phyloP scores from a whole-genome alignment of 257 asterid genomes.

The Solanum habrochaites region DNA sequence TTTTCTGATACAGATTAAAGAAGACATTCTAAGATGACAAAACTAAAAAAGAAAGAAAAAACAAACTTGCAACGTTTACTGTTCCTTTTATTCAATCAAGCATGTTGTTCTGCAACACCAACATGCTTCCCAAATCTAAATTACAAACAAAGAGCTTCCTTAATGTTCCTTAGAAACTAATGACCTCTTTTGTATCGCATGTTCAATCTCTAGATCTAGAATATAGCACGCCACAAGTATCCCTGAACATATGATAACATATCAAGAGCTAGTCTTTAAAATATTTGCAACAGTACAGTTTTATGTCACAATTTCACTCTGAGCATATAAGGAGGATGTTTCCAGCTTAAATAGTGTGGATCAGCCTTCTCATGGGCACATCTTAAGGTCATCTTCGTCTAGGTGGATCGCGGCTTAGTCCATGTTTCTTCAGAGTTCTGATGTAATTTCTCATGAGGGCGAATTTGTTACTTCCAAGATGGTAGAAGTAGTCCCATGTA shows the following conservation, averaged over 20 bases:
- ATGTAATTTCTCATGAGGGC: constrained; percentile 66
- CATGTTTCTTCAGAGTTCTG: constrained; percentile 58
- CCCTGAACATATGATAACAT: constrained; percentile 28
- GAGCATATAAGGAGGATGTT: not conserved
- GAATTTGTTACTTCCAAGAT: constrained; percentile 72
- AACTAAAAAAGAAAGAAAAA: not conserved
- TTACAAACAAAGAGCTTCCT: not conserved
- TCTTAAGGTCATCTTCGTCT: constrained; percentile 27
- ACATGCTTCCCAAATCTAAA: not conserved
- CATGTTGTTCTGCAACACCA: not conserved
- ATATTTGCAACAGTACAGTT: not conserved
- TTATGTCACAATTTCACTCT: not conserved
- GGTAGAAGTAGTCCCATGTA: constrained; percentile 84
- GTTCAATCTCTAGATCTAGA: not conserved
- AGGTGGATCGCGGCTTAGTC: constrained; percentile 78
- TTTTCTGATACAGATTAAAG: not conserved
- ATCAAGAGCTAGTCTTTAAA: not conserved
- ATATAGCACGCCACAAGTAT: constrained; percentile 43
- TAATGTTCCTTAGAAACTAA: not conserved
- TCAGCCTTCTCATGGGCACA: not conserved
- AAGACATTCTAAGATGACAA: not conserved
- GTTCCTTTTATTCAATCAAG: not conserved
- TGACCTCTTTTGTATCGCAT: not conserved
- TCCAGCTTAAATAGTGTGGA: not conserved
- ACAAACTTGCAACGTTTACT: not conserved